Percentiles rank a stretch among this genome's conserved stretches.
Evolutionary conservation across 768 basidiomycete species (phyloP).

Genomic region (Mycena rosella): DNA sequence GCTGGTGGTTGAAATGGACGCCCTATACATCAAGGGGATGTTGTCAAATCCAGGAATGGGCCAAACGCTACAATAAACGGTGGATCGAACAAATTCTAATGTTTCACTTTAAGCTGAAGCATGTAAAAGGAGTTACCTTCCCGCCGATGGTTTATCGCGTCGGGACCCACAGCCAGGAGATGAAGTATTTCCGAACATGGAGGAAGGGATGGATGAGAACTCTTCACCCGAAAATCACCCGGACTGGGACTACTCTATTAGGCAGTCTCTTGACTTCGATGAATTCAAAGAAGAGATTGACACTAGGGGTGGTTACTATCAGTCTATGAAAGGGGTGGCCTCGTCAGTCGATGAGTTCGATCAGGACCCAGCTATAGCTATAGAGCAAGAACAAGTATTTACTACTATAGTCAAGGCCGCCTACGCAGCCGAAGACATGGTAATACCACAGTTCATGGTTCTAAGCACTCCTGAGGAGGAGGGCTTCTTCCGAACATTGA

Average conservation of each 20-base stretch:
- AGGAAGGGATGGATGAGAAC: not conserved
- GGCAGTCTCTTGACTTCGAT: not conserved
- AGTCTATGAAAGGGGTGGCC: not conserved
- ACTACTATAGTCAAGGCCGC: not conserved
- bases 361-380: not conserved
- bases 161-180: slow-evolving; percentile 11
- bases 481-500: not conserved
- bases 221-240: not conserved
- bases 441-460: not conserved
- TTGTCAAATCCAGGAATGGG: slow-evolving; percentile 40
- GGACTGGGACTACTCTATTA: not conserved
- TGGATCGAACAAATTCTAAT: slow-evolving; percentile 46
- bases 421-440: not conserved
- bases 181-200: not conserved
- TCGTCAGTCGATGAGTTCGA: not conserved
- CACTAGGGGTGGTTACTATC: not conserved
- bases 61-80: slow-evolving; percentile 42
- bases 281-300: not conserved
- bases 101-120: slow-evolving; percentile 40
- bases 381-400: not conserved
- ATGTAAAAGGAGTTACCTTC: no score
- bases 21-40: no score
- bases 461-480: not conserved
- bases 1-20: slow-evolving; percentile 39
- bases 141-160: slow-evolving; percentile 38